Evolutionary conservation across 257 asterid species (phyloP).

Genomic region (Haberlea rhodopensis): DNA sequence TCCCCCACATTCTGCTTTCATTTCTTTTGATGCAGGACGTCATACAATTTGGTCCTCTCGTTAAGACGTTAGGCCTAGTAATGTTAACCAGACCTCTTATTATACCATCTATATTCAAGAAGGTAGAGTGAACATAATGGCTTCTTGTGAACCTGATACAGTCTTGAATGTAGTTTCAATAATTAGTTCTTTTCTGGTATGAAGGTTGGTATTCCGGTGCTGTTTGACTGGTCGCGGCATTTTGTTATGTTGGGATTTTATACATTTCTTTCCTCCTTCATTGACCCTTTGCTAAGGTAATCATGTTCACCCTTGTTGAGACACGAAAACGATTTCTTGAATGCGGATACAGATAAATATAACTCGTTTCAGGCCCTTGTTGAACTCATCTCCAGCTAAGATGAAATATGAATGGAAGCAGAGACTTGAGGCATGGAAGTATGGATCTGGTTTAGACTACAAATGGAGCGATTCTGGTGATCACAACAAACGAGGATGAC

Average conservation of each 20-base stretch:
- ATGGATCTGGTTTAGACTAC: constrained; percentile 96
- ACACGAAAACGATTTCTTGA: not conserved
- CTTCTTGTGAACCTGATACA: not conserved
- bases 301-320: not conserved
- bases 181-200: constrained; percentile 12
- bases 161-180: not conserved
- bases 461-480: constrained; percentile 30
- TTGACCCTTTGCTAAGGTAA: constrained; percentile 76
- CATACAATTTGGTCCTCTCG: constrained; percentile 90
- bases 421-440: constrained; percentile 89
- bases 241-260: constrained; percentile 83
- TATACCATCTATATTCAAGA: constrained; percentile 75
- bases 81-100: constrained; percentile 68
- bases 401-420: constrained; percentile 66
- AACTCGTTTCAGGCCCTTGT: constrained; percentile 47
- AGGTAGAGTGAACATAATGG: constrained; percentile 40
- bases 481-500: not conserved
- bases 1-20: not conserved
- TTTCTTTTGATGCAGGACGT: constrained; percentile 59
- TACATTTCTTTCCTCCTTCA: constrained; percentile 66
- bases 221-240: constrained; percentile 84
- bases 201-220: constrained; percentile 83
- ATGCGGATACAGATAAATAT: not conserved
- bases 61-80: constrained; percentile 80
- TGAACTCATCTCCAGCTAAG: constrained; percentile 53